Conservation (phyloP, 2,329 filamentous ascomycete species). For the Chaetomium sp. region DNA sequence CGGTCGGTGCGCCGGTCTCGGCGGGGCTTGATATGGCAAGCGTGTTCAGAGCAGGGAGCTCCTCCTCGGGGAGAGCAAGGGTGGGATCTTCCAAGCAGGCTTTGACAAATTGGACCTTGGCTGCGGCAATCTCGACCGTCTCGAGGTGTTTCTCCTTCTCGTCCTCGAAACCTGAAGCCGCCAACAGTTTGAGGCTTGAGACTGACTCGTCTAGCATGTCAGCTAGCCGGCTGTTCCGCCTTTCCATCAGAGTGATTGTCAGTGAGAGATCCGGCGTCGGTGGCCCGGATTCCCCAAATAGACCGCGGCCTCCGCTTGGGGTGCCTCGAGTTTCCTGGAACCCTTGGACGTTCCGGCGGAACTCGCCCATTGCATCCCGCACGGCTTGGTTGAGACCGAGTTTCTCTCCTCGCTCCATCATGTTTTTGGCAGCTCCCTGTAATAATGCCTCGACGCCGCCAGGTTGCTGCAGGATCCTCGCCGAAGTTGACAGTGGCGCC, state of each 20-base stretch:
- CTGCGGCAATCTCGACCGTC: conserved; percentile 59
- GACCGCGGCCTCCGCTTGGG: conserved; percentile 43
- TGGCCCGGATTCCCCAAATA: conserved; percentile 41
- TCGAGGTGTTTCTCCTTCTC: conserved; percentile 55
- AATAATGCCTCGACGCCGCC: conserved; percentile 70
- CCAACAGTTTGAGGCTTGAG: conserved; percentile 62
- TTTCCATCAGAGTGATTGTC: conserved; percentile 58
- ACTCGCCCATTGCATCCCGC: conserved; percentile 78
- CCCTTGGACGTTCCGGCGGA: conserved; percentile 72
- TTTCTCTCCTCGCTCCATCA: conserved; percentile 72
- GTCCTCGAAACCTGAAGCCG: conserved; percentile 50
- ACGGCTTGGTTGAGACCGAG: conserved; percentile 80
- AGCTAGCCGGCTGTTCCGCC: conserved; percentile 67
- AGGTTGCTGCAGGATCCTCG: conserved; percentile 55
- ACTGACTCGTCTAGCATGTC: conserved; percentile 69
- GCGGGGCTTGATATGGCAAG: conserved; percentile 31
- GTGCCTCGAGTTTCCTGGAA: conserved; percentile 59
- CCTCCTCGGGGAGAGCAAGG: conserved; percentile 40
- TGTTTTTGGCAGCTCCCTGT: conserved; percentile 74
- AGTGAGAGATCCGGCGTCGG: conserved; percentile 26
- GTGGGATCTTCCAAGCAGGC: conserved; percentile 60
- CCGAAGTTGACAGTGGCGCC: conserved; percentile 52
- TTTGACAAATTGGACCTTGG: conserved; percentile 67
- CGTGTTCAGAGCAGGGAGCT: conserved; percentile 29
- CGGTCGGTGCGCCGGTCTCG: conserved; percentile 32